Evolutionary conservation across 2,329 filamentous ascomycete genomes (phyloP).

Genomic region (Fusarium avenaceum): DNA sequence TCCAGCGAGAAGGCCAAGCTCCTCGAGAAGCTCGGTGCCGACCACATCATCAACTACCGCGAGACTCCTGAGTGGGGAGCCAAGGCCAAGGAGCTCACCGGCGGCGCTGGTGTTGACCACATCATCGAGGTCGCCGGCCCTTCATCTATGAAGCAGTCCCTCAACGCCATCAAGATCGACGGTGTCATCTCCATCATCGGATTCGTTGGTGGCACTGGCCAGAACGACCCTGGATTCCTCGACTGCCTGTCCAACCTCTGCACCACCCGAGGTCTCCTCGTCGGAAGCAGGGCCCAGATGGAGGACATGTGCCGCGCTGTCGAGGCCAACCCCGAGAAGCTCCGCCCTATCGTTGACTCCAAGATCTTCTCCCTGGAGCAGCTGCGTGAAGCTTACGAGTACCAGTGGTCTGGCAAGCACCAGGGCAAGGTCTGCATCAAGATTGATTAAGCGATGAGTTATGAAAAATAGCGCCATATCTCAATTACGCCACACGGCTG

Average conservation of each 20-base stretch:
- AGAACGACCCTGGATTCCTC: constrained; percentile 52
- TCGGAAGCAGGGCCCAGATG: constrained; percentile 62
- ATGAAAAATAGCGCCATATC: neutral
- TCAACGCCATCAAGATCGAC: constrained; percentile 60
- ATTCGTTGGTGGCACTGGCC: constrained; percentile 51
- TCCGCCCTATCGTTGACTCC: constrained; percentile 62
- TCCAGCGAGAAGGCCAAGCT: constrained; percentile 59
- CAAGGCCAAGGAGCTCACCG: constrained; percentile 59
- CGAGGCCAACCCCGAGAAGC: constrained; percentile 60
- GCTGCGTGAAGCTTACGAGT: constrained; percentile 60
- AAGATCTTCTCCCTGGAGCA: constrained; percentile 62
- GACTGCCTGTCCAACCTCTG: constrained; percentile 52
- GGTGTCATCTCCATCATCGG: constrained; percentile 61
- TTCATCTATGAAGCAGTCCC: constrained; percentile 59
- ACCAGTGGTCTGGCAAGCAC: constrained; percentile 56
- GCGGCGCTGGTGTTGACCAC: constrained; percentile 62
- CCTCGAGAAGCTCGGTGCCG: constrained; percentile 62
- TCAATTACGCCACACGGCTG: neutral
- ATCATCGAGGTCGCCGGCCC: constrained; percentile 64
- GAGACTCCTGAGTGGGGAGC: constrained; percentile 61
- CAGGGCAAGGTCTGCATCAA: constrained; percentile 57
- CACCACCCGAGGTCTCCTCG: constrained; percentile 62
- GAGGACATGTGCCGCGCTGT: constrained; percentile 66
- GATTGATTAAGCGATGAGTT: constrained; percentile 45
- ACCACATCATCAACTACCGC: constrained; percentile 65